Evolutionary conservation across 345 rosid genomes (phyloP).

Genomic region (Syzygium aromaticum): DNA sequence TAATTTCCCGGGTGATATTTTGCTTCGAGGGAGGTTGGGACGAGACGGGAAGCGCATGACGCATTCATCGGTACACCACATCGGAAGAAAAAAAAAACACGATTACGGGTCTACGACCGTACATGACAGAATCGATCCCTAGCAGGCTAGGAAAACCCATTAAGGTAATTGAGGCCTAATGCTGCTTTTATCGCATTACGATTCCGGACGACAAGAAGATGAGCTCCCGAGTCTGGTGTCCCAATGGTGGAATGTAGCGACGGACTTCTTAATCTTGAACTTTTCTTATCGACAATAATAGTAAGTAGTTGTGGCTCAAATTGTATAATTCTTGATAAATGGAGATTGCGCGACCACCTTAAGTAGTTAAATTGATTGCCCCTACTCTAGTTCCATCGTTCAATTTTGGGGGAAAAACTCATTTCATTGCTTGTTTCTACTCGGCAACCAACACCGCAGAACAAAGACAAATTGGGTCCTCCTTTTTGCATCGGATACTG

Average conservation of each 20-base stretch:
- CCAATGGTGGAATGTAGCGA: background rate
- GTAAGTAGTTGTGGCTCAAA: background rate
- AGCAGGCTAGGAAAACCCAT: fast-evolving
- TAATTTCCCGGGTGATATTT: background rate
- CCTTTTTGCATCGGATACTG: background rate
- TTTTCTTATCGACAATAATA: background rate
- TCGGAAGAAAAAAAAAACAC: background rate
- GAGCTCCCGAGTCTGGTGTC: background rate
- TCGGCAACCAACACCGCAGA: background rate
- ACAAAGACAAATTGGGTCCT: background rate
- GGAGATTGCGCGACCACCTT: background rate
- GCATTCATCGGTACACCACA: background rate
- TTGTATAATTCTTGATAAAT: background rate
- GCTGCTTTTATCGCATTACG: background rate
- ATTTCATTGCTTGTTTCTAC: background rate
- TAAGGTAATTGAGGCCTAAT: background rate
- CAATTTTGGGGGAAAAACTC: background rate
- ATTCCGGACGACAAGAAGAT: background rate
- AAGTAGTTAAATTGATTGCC: background rate
- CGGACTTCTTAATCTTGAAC: background rate
- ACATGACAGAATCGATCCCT: background rate
- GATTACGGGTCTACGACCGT: background rate
- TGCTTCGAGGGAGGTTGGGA: background rate
- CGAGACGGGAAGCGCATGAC: background rate
- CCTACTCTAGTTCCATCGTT: background rate